Conservation (phyloP, 805 yeast species). For the Yarrowia deformans region DNA sequence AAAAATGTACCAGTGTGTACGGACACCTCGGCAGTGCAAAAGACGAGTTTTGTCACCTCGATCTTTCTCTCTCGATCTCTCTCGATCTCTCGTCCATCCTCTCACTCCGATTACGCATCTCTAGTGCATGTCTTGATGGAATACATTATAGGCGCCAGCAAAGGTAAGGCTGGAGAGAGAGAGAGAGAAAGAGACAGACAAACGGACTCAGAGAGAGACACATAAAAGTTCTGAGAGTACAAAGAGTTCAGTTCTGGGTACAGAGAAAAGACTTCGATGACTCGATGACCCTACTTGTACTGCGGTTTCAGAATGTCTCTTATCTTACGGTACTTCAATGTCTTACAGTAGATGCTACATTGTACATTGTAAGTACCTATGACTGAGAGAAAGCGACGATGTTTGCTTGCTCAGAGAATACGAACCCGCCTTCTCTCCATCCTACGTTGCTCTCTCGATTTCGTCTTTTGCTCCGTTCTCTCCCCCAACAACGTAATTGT, state of each 20-base stretch:
- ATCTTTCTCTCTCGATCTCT: neutral
- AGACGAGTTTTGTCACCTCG: neutral
- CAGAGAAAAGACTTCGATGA: neutral
- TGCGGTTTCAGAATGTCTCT: neutral
- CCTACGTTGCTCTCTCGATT: neutral
- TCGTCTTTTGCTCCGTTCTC: no score
- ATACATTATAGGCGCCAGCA: conserved; percentile 13
- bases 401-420: neutral
- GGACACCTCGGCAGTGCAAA: no score
- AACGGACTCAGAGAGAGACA: neutral
- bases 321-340: conserved; percentile 1
- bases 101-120: conserved; percentile 16
- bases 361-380: neutral
- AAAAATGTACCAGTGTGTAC: no score
- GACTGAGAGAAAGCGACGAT: neutral
- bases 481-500: no score
- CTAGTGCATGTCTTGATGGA: conserved; percentile 21
- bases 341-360: neutral
- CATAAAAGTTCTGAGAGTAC: no score
- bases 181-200: neutral
- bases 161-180: neutral
- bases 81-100: neutral
- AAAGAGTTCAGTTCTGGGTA: no score
- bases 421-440: neutral
- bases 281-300: conserved; percentile 10